A percentile compares a stretch with the other conserved stretches of the same genome.
phyloP scores from a whole-genome alignment of 164 flowering plant genomes.

The Echeveria elegans region DNA sequence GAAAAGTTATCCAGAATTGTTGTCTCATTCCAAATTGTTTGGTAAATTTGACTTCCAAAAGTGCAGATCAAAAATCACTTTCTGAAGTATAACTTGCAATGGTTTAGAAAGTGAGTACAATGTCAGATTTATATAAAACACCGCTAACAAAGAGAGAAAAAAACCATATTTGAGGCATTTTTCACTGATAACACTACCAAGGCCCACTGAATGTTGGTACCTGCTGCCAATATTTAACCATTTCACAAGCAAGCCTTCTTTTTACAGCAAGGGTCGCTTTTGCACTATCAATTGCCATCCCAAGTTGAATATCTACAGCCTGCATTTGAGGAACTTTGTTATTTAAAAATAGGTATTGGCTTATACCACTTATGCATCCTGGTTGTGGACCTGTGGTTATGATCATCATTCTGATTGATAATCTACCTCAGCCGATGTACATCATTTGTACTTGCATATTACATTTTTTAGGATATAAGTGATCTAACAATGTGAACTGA shows the following conservation, averaged over 20 bases:
- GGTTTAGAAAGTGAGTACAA: too few relatives aligned
- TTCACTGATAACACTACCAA: background rate
- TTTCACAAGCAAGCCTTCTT: conserved; percentile 96
- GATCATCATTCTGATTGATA: background rate
- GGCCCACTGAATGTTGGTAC: conserved; percentile 22
- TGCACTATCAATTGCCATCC: conserved; percentile 93
- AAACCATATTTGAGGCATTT: too few relatives aligned
- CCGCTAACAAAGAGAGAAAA: too few relatives aligned
- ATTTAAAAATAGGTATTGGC: background rate
- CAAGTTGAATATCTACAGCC: conserved; percentile 93
- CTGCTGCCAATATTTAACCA: conserved; percentile 98
- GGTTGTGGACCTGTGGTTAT: background rate
- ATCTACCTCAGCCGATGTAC: background rate
- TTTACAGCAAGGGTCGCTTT: conserved; percentile 97
- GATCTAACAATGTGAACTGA: background rate
- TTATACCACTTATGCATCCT: background rate
- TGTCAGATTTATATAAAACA: too few relatives aligned
- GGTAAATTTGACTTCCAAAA: too few relatives aligned
- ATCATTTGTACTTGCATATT: background rate
- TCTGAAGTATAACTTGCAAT: too few relatives aligned
- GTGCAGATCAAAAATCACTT: too few relatives aligned
- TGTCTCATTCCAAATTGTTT: too few relatives aligned
- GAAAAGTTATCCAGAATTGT: too few relatives aligned
- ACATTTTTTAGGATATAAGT: background rate
- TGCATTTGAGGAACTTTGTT: conserved; percentile 13